A percentile compares a stretch with the other conserved stretches of the same genome.
phyloP scores from a whole-genome alignment of 2,329 filamentous ascomycete genomes.

The Fusarium torreyae region DNA sequence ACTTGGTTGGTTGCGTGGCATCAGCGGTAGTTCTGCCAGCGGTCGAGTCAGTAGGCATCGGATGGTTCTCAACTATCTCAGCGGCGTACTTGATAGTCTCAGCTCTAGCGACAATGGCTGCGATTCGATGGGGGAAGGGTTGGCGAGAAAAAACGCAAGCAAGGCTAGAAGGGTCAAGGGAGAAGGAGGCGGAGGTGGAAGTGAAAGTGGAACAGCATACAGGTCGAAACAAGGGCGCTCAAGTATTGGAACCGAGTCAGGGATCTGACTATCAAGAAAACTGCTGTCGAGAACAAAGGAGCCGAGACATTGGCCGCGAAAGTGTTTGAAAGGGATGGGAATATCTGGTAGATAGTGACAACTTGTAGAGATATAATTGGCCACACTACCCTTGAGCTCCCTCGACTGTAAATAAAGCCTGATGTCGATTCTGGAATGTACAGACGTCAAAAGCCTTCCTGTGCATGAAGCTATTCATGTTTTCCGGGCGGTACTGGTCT shows the following conservation, averaged over 20 bases:
- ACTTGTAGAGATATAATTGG: not conserved
- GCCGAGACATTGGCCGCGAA: constrained; percentile 27
- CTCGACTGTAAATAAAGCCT: not conserved
- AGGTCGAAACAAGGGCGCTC: constrained; percentile 11
- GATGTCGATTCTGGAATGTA: constrained; percentile 4
- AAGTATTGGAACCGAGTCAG: constrained; percentile 10
- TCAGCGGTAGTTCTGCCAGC: constrained; percentile 82
- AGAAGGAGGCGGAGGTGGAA: constrained; percentile 17
- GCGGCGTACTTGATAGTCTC: constrained; percentile 56
- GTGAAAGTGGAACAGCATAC: not conserved
- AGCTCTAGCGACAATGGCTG: constrained; percentile 55
- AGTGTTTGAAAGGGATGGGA: constrained; percentile 13
- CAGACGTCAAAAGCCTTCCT: not conserved
- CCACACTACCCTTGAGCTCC: not conserved
- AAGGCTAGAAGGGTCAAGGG: constrained; percentile 26
- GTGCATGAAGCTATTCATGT: not conserved
- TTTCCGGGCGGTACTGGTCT: not conserved
- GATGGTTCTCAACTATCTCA: constrained; percentile 83
- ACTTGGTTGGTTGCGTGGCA: constrained; percentile 79
- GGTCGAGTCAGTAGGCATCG: constrained; percentile 81
- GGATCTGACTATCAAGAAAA: constrained; percentile 2
- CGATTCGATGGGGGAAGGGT: constrained; percentile 58
- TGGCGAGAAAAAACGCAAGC: constrained; percentile 59
- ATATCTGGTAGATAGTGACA: not conserved
- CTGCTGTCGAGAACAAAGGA: constrained; percentile 4